Evolutionary conservation across 2,329 filamentous ascomycete genomes (phyloP).

Genomic region (Periconia digitata): DNA sequence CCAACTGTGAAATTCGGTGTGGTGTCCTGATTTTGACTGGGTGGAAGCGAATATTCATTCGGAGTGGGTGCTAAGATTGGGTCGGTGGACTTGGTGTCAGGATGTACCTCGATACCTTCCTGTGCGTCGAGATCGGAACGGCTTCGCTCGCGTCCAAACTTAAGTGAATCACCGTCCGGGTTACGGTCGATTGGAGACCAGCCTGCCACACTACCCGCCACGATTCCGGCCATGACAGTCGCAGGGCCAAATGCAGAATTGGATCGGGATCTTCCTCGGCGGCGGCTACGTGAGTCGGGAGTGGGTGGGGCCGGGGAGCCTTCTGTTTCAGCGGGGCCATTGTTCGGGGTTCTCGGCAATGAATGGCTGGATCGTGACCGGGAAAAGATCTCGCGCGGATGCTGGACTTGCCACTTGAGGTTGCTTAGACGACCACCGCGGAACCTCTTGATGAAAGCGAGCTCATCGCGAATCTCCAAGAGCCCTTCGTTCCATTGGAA

Average conservation of each 20-base stretch:
- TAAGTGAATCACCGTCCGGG: conserved; percentile 45
- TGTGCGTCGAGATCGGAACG: conserved; percentile 46
- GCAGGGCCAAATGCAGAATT: conserved; percentile 74
- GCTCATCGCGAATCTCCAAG: conserved; percentile 75
- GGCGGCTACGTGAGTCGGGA: conserved; percentile 59
- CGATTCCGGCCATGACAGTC: conserved; percentile 80
- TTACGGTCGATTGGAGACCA: conserved; percentile 71
- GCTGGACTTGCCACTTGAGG: conserved; percentile 74
- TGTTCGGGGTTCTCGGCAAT: conserved; percentile 64
- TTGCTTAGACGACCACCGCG: conserved; percentile 82
- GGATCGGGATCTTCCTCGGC: conserved; percentile 65
- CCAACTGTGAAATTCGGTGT: conserved; percentile 48
- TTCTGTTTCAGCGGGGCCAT: conserved; percentile 45
- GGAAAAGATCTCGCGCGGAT: conserved; percentile 73
- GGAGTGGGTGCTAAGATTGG: conserved; percentile 49
- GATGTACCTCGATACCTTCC: conserved; percentile 51
- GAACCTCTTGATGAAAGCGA: conserved; percentile 76
- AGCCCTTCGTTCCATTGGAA: conserved; percentile 69
- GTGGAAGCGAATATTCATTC: conserved; percentile 42
- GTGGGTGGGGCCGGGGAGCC: conserved; percentile 50
- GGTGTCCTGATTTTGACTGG: conserved; percentile 48
- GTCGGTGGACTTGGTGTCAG: conserved; percentile 52
- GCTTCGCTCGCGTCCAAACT: conserved; percentile 36
- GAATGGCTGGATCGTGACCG: conserved; percentile 56
- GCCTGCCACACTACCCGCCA: conserved; percentile 73